These are phyloP conservation scores for Stephanodiscus triporus DNA, from an alignment of 108 stramenopile genomes.

Conservation along the genomic window DNA sequence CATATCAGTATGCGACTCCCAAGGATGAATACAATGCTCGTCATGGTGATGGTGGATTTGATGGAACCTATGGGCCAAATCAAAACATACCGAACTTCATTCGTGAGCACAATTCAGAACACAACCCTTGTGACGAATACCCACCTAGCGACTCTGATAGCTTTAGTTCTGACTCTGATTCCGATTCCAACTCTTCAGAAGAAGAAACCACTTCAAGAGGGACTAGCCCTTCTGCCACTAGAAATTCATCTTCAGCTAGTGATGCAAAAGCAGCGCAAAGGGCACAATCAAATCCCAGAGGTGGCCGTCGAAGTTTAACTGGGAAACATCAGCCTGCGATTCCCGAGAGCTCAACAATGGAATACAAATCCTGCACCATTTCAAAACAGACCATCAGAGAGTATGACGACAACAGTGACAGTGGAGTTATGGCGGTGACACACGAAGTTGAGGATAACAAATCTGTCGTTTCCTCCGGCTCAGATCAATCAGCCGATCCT, in stretches of 20 bases:
- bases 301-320: not conserved
- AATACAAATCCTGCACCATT: conserved; percentile 15
- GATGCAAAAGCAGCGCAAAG: conserved; percentile 11
- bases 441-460: conserved; percentile 23
- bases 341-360: conserved; percentile 22
- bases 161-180: conserved; percentile 2
- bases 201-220: conserved; percentile 12
- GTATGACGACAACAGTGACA: not conserved
- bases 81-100: not conserved
- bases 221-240: conserved; percentile 10
- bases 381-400: not conserved
- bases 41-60: not conserved
- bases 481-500: conserved; percentile 44
- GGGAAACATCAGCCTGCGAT: conserved; percentile 8
- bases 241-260: not conserved
- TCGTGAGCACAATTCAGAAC: conserved; percentile 9
- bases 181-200: conserved; percentile 9
- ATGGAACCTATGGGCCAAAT: not conserved
- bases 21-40: too few species aligned
- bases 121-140: too few species aligned
- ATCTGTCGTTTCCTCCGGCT: conserved; percentile 29
- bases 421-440: not conserved
- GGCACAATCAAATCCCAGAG: conserved; percentile 29
- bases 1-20: not conserved
- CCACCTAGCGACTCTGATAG: conserved; percentile 13